Evolutionary conservation across 2,329 filamentous ascomycete genomes (phyloP), one percentile per base, ranked within the genome.

Genomic region (Neodidymelliopsis sp.): DNA sequence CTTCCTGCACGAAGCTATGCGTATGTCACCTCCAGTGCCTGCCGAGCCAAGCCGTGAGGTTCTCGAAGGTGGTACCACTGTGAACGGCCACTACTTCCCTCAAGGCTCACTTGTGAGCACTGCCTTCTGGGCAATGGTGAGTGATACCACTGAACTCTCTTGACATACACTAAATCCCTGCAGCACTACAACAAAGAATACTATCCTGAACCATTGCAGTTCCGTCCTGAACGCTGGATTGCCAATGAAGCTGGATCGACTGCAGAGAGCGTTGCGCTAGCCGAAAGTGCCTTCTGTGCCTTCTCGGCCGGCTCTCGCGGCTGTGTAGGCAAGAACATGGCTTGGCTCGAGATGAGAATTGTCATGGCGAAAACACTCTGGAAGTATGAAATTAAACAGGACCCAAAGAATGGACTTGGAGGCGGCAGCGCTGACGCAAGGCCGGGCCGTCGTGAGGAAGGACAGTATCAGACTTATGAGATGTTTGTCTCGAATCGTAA

Each of bases 401-500:
- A 62, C 42, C 43, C 54, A 13, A 31, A 24, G 10, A 53, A 60
- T 38, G 62, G 47, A 12, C 62, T 67, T 48, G 62, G 64, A 27
- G 62, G 60, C 6, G 64, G 64, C 6, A 41, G 49, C 10, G 33
- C 24, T 6, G 42, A 58, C 9, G 59, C 47, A 3, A 50, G 54
- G 35, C 52, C 44, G 3, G 60, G 60, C 13, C 54, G 63, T 18
- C 57, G 48, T 28, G 39, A 43, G 20, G 54, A 57, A 37, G 52
- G 59, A 20, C 60, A 66, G 49, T 66, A 63, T 29, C 63, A 66
- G 45, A 59, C 57, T 2, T 65, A 61, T 27, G 63, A 66, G 11
- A 58, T 62, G 23, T 65, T 71, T 49, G 54, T 70, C 27, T 60
- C 61, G 2, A 57, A 60, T 22, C 63, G 67, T 38, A 61, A 71